These are phyloP conservation scores for Orbilia blumenaviensis DNA, from an alignment of 2,329 filamentous ascomycete genomes.

Conservation along the genomic window DNA sequence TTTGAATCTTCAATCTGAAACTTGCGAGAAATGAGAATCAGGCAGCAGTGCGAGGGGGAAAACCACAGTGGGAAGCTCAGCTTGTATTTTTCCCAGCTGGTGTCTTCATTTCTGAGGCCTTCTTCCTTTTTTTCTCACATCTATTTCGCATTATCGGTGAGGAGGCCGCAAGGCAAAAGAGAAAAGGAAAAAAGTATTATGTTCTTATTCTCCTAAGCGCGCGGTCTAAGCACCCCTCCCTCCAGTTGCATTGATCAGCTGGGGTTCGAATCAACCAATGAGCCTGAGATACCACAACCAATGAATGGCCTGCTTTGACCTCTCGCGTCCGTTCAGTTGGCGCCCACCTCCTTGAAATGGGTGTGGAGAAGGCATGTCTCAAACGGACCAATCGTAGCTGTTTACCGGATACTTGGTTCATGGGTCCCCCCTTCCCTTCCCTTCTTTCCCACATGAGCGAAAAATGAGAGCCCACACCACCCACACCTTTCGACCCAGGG, in stretches of 20 bases:
- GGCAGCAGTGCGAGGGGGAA: conserved; percentile 41
- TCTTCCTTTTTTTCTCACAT: not conserved
- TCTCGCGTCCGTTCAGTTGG: conserved; percentile 53
- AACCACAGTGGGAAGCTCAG: conserved; percentile 7
- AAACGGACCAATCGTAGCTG: conserved; percentile 48
- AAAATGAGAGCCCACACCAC: conserved; percentile 32
- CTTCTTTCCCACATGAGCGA: too few species aligned
- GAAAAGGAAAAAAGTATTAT: conserved; percentile 16
- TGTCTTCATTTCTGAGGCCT: too few species aligned
- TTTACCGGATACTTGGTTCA: conserved; percentile 54
- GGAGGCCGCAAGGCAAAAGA: too few species aligned
- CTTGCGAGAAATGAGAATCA: conserved; percentile 53
- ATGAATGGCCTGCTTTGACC: conserved; percentile 31
- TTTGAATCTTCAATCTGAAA: conserved; percentile 51
- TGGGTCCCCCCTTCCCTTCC: conserved; percentile 53
- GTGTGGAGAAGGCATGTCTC: conserved; percentile 41
- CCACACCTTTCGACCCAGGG: too few species aligned
- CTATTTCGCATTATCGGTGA: conserved; percentile 11
- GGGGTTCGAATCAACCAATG: conserved; percentile 47
- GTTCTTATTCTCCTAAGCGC: conserved; percentile 51
- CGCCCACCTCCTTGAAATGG: conserved; percentile 53
- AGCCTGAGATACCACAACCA: conserved; percentile 28
- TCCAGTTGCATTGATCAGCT: conserved; percentile 52
- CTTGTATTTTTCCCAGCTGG: conserved; percentile 1
- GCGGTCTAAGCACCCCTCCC: conserved; percentile 49